These are phyloP conservation scores for Lyophyllum decastes DNA, from an alignment of 768 basidiomycete genomes.

Conservation along the genomic window DNA sequence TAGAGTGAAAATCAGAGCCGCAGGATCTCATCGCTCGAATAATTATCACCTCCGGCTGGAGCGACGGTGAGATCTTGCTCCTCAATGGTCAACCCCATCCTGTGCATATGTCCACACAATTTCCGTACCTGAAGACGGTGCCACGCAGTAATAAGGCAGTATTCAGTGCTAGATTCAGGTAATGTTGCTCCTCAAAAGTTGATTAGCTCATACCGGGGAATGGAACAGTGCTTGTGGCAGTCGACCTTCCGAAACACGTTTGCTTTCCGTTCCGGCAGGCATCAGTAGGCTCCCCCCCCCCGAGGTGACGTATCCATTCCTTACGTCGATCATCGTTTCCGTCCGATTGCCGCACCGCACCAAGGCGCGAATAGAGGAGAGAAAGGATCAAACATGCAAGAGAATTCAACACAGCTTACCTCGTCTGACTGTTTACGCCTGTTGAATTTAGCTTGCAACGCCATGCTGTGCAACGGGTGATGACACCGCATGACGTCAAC, in stretches of 20 bases:
- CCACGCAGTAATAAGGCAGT: not conserved
- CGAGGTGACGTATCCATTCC: not conserved
- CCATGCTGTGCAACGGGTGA: slow-evolving; percentile 1
- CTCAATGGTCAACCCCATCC: no score
- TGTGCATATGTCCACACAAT: no score
- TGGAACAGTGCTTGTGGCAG: not conserved
- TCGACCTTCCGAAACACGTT: not conserved
- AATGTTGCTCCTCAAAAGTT: no score
- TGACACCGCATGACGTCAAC: not conserved
- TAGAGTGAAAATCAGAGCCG: no score
- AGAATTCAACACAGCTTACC: not conserved
- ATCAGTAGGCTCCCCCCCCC: not conserved
- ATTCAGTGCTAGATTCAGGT: no score
- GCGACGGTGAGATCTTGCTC: no score
- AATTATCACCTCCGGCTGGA: no score
- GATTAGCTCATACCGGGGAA: no score
- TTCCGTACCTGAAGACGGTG: not conserved
- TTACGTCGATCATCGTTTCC: not conserved
- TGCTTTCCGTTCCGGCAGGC: not conserved
- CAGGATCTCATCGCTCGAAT: no score
- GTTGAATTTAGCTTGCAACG: slow-evolving; percentile 7
- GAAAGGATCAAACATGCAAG: not conserved
- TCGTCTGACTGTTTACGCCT: slow-evolving; percentile 1
- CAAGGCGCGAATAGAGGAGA: not conserved
- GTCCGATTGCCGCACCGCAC: not conserved